Conservation (phyloP, 345 rosid genomes). For the Acer negundo region DNA sequence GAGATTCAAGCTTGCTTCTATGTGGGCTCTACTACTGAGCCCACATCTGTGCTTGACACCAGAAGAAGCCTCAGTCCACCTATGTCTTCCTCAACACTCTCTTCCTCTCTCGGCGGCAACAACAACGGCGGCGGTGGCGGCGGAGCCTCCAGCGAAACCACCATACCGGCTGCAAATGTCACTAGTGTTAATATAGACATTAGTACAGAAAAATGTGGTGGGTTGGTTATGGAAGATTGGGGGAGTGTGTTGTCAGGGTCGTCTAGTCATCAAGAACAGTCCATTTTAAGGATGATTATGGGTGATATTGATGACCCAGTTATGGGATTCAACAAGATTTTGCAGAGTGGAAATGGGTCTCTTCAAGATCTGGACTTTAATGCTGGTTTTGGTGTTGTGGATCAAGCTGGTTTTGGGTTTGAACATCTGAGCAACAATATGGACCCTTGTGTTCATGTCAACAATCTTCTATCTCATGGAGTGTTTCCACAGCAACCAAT, state of each 20-base stretch:
- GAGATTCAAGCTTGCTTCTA: slow-evolving; percentile 39
- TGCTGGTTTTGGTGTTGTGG: slow-evolving; percentile 61
- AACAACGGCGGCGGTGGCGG: slow-evolving; percentile 31
- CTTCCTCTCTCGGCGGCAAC: slow-evolving; percentile 60
- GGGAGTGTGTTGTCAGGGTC: slow-evolving; percentile 56
- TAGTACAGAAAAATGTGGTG: slow-evolving; percentile 47
- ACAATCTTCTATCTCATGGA: slow-evolving; percentile 22
- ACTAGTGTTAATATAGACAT: slow-evolving; percentile 37
- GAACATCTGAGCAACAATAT: slow-evolving; percentile 21
- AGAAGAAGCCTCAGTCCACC: slow-evolving; percentile 58
- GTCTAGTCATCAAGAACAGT: slow-evolving; percentile 58
- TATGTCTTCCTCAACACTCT: slow-evolving; percentile 69
- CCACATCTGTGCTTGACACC: slow-evolving; percentile 63
- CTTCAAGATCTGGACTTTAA: slow-evolving; percentile 42
- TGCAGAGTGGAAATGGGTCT: slow-evolving; percentile 42
- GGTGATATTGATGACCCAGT: slow-evolving; percentile 70
- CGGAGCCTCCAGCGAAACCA: slow-evolving; percentile 43
- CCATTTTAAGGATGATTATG: slow-evolving; percentile 71
- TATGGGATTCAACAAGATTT: slow-evolving; percentile 54
- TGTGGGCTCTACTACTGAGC: slow-evolving; percentile 52
- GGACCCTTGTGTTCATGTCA: slow-evolving; percentile 34
- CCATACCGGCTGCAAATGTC: slow-evolving; percentile 35
- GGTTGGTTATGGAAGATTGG: slow-evolving; percentile 64
- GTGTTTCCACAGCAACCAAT: slow-evolving; percentile 34
- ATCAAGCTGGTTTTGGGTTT: slow-evolving; percentile 55